These are phyloP conservation scores for Pythium volutum DNA, from an alignment of 352 stramenopile genomes.

Conservation along the genomic window DNA sequence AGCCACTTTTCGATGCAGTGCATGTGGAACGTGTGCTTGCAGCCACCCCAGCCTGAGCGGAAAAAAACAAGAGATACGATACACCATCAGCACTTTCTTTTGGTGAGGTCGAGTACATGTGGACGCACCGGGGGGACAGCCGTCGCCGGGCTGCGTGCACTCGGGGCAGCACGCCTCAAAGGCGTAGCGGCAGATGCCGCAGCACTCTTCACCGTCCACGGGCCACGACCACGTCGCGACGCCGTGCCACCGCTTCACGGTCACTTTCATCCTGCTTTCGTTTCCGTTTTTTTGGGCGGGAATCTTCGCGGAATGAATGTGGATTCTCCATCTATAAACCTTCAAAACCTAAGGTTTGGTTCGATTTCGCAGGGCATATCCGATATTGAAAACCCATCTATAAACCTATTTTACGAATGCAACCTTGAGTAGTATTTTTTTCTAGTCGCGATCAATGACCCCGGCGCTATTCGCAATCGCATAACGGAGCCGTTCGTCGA, in stretches of 20 bases:
- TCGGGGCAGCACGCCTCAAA: slow-evolving; percentile 84
- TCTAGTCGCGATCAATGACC: slow-evolving; percentile 84
- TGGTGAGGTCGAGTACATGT: neutral
- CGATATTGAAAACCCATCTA: neutral
- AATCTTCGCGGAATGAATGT: neutral
- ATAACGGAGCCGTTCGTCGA: slow-evolving; percentile 61
- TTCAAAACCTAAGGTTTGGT: neutral
- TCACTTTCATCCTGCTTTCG: slow-evolving; percentile 63
- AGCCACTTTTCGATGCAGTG: slow-evolving; percentile 94
- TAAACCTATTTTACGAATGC: slow-evolving; percentile 1
- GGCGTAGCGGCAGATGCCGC: slow-evolving; percentile 82
- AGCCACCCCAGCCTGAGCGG: slow-evolving; percentile 75
- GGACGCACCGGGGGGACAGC: slow-evolving; percentile 73
- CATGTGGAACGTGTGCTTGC: slow-evolving; percentile 92
- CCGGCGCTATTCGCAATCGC: slow-evolving; percentile 78
- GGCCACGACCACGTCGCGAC: slow-evolving; percentile 91
- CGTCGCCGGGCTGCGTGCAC: slow-evolving; percentile 71
- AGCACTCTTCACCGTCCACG: slow-evolving; percentile 91
- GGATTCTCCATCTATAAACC: neutral
- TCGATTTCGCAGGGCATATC: neutral
- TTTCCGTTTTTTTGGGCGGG: neutral
- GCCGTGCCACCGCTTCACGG: slow-evolving; percentile 84
- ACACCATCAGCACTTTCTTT: neutral
- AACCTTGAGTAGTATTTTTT: neutral
- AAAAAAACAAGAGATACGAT: neutral